phyloP scores from a whole-genome alignment of 768 basidiomycete genomes.

The Mycena albidolilacea region DNA sequence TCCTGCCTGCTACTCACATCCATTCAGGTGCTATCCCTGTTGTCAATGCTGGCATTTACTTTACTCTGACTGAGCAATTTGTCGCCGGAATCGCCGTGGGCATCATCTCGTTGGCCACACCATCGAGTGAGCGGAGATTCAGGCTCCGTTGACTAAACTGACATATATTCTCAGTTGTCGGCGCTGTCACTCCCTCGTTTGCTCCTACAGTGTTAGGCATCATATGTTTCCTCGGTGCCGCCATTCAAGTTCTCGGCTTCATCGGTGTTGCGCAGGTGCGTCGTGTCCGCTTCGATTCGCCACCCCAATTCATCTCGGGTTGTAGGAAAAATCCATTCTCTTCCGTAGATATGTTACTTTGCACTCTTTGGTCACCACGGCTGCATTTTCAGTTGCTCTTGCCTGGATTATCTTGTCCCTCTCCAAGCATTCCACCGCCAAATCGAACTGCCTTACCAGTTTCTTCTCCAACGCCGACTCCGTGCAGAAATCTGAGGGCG shows the following conservation, averaged over 20 bases:
- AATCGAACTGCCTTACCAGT: slow-evolving; percentile 71
- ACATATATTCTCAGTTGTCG: slow-evolving; percentile 75
- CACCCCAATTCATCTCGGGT: slow-evolving; percentile 6
- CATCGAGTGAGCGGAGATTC: slow-evolving; percentile 71
- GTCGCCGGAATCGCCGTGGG: slow-evolving; percentile 76
- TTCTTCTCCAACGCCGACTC: slow-evolving; percentile 64
- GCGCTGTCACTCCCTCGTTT: slow-evolving; percentile 85
- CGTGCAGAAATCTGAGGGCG: slow-evolving; percentile 64
- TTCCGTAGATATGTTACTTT: slow-evolving; percentile 81
- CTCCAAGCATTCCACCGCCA: slow-evolving; percentile 79
- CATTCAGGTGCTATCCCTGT: slow-evolving; percentile 78
- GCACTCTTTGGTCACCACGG: slow-evolving; percentile 67
- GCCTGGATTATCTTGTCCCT: slow-evolving; percentile 90
- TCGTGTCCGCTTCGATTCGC: slow-evolving; percentile 22
- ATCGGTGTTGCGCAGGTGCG: slow-evolving; percentile 85
- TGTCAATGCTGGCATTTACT: slow-evolving; percentile 92
- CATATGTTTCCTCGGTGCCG: slow-evolving; percentile 83
- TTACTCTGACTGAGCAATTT: slow-evolving; percentile 84
- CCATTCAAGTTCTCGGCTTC: slow-evolving; percentile 86
- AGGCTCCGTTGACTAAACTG: slow-evolving; percentile 18
- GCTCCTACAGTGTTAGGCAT: slow-evolving; percentile 82
- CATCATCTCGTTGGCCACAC: slow-evolving; percentile 82
- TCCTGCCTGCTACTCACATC: slow-evolving; percentile 1
- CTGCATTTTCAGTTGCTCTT: slow-evolving; percentile 82
- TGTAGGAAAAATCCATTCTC: slow-evolving; percentile 75